phyloP scores from a whole-genome alignment of 2,329 filamentous ascomycete species.

The Lithohypha guttulata region DNA sequence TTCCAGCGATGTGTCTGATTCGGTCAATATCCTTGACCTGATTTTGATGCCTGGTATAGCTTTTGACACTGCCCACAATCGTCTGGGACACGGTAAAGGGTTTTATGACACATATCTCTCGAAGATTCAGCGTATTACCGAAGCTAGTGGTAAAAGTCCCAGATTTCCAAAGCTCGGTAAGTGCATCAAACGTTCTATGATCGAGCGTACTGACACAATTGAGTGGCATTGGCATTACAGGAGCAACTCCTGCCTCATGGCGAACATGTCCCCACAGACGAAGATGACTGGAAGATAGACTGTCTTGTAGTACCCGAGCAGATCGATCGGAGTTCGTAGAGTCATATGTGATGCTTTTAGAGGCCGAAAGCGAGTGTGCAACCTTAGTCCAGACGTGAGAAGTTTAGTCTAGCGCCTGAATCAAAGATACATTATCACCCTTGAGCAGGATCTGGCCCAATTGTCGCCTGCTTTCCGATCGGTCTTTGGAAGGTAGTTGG shows the following conservation, averaged over 20 bases:
- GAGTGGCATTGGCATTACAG: slow-evolving; percentile 68
- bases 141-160: slow-evolving; percentile 15
- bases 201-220: slow-evolving; percentile 20
- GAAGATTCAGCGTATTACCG: slow-evolving; percentile 24
- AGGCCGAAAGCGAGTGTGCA: too few relatives aligned
- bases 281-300: slow-evolving; percentile 70
- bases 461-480: slow-evolving; percentile 65
- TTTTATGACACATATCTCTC: slow-evolving; percentile 89
- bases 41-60: slow-evolving; percentile 88
- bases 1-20: slow-evolving; percentile 16
- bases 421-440: slow-evolving; percentile 78
- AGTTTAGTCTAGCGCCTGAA: slow-evolving; percentile 45
- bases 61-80: slow-evolving; percentile 64
- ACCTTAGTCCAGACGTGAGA: too few relatives aligned
- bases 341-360: too few relatives aligned
- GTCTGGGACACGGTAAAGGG: slow-evolving; percentile 87
- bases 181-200: slow-evolving; percentile 18
- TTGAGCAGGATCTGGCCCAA: slow-evolving; percentile 86
- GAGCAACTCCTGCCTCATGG: slow-evolving; percentile 67
- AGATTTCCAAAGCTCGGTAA: slow-evolving; percentile 4
- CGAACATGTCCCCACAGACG: slow-evolving; percentile 60
- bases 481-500: slow-evolving; percentile 68
- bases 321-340: slow-evolving; percentile 7
- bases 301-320: slow-evolving; percentile 45
- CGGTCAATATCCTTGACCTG: slow-evolving; percentile 55